A percentile compares a stretch with the other conserved stretches of the same genome.
Evolutionary conservation across 192 early-diverging fungal genomes (phyloP).

Genomic region (Backusella westeae): DNA sequence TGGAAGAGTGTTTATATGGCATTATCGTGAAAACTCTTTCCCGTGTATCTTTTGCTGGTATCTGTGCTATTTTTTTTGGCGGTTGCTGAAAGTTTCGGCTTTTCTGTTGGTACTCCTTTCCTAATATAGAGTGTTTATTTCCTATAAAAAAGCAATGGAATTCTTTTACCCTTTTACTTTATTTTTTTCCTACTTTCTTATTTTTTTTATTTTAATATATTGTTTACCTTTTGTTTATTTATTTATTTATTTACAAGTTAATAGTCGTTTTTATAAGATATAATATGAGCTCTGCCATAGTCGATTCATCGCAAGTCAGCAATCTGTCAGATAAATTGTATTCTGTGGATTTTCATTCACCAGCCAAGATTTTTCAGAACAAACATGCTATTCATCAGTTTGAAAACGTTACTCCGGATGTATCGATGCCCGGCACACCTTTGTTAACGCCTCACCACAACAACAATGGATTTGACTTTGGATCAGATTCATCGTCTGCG

Average conservation of each 20-base stretch:
- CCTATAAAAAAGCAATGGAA: neutral
- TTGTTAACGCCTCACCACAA: slow-evolving; percentile 2
- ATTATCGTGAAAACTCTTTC: neutral
- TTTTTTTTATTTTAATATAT: neutral
- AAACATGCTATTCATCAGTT: slow-evolving; percentile 26
- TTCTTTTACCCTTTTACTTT: slow-evolving; percentile 1
- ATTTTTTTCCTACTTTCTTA: neutral
- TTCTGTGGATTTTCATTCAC: slow-evolving; percentile 30
- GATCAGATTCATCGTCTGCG: slow-evolving; percentile 4
- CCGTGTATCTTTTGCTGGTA: neutral
- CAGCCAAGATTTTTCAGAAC: slow-evolving; percentile 31
- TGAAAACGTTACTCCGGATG: slow-evolving; percentile 33
- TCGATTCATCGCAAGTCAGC: slow-evolving; percentile 8
- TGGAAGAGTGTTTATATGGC: neutral
- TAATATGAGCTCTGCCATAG: neutral
- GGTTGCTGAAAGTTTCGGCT: neutral
- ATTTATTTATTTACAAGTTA: neutral
- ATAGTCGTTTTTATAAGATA: neutral
- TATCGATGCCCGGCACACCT: slow-evolving; percentile 33
- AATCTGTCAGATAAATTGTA: slow-evolving; percentile 20
- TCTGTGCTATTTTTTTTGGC: neutral
- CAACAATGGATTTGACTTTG: neutral
- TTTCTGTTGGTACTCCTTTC: slow-evolving; percentile 1
- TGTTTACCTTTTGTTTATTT: neutral
- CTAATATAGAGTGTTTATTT: neutral